phyloP scores from a whole-genome alignment of 768 basidiomycete species.

The Xerocomus brunneocitrinus region DNA sequence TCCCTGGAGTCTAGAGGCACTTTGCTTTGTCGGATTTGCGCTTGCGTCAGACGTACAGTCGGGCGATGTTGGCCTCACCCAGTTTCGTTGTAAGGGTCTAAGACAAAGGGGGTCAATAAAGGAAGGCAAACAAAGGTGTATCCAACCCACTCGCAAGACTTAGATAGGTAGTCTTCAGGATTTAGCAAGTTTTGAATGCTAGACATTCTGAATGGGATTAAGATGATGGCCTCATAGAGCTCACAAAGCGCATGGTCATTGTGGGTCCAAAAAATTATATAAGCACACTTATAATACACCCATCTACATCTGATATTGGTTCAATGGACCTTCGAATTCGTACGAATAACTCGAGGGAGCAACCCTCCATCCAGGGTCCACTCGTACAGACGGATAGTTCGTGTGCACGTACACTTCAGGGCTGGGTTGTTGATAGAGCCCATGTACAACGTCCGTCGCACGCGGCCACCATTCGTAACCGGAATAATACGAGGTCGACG shows the following conservation, averaged over 20 bases:
- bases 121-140: conserved; percentile 4
- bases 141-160: conserved; percentile 39
- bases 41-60: conserved; percentile 34
- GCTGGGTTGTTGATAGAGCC: conserved; percentile 14
- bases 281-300: conserved; percentile 6
- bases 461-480: conserved; percentile 70
- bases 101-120: conserved; percentile 25
- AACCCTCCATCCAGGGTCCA: conserved; percentile 20
- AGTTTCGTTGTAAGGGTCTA: conserved; percentile 27
- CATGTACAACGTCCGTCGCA: conserved; percentile 10
- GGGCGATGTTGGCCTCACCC: conserved; percentile 28
- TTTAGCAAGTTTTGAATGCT: conserved; percentile 54
- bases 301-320: conserved; percentile 20
- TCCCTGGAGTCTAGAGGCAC: conserved; percentile 17
- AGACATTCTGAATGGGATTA: conserved; percentile 42
- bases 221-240: conserved; percentile 11
- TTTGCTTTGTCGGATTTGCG: conserved; percentile 25
- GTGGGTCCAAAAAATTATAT: conserved; percentile 33
- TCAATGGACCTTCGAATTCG: conserved; percentile 16
- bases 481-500: conserved; percentile 48
- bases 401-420: conserved; percentile 10
- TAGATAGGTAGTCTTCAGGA: conserved; percentile 41
- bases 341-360: conserved; percentile 16
- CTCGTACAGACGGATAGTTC: conserved; percentile 16
- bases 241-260: conserved; percentile 19